Evolutionary conservation across 345 rosid genomes (phyloP), one percentile per base, ranked within the genome.

Genomic region (Camelina sativa): DNA sequence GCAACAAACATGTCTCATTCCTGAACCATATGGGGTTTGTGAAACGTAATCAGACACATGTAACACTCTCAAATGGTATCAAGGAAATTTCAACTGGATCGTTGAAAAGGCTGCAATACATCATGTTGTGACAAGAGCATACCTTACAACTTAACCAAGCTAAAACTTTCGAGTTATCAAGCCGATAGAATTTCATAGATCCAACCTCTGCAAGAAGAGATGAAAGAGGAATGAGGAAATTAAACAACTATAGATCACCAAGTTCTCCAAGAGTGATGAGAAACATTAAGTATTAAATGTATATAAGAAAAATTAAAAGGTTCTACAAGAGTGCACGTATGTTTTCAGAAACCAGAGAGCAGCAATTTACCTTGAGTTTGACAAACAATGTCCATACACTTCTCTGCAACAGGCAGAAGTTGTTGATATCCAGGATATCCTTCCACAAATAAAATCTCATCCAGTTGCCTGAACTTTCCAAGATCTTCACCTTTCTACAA

Each of bases 401-500:
- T 84, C 74, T 88, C 90, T 13, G 93, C 91, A 70, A 87, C 79
- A 43, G 90, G 70, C 65, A 78, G 73, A 60, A 91, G 66, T 55
- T 81, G 79, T 61, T 68, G 91, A 83, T 91, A 94, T 52, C 85
- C 95, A 69, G 96, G 87, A 83, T 76, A 86, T 61, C 85, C 95
- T 47, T 81, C 72, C 15, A 91, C 71, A 46, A 82, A 89, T 48
- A 94, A 69, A 62, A 91, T 89, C 86, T 94, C 98, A 72, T 91
- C 95, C 67, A 91, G 65, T 75, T 82, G 86, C 82, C 98, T 88
- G 84, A 94, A 94, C 80, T 86, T 91, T 79, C 98, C 97, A 25
- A 76, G 83, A 81, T 88, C 90, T 72, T 84, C 88, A 52, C 83
- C 85, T 79, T 85, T 94, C 98, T 91, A 90, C 86, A 84, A 7